Evolutionary conservation across 164 flowering plant genomes (phyloP).

Genomic region (Macadamia tetraphylla): DNA sequence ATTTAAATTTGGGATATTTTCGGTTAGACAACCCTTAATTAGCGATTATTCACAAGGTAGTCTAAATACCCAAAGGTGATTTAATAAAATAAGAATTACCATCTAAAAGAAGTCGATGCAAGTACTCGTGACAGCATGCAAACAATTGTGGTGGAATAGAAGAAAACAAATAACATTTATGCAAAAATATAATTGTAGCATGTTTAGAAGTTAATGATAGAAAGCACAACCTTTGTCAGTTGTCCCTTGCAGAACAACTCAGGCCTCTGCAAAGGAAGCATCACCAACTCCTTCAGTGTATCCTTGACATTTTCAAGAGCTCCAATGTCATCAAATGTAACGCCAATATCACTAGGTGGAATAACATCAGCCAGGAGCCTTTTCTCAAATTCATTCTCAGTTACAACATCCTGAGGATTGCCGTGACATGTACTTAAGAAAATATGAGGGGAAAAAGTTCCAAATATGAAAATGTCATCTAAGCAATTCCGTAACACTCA

Average conservation of each 20-base stretch:
- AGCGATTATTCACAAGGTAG: no score
- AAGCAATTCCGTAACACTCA: no score
- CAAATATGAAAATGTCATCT: no score
- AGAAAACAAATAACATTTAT: neutral
- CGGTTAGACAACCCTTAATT: no score
- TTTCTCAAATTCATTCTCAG: conserved; percentile 93
- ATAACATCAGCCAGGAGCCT: conserved; percentile 83
- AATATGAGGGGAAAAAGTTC: neutral
- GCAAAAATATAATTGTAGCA: neutral
- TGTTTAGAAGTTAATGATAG: neutral
- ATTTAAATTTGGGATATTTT: no score
- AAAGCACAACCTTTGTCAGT: conserved; percentile 57
- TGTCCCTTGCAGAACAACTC: conserved; percentile 91
- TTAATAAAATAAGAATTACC: no score
- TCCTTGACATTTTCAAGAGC: conserved; percentile 89
- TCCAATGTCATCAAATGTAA: conserved; percentile 88
- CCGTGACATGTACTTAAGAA: conserved; percentile 1
- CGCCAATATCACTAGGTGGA: conserved; percentile 86
- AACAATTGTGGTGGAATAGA: neutral
- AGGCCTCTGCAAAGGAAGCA: conserved; percentile 91
- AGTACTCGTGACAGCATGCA: neutral
- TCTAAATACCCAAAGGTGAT: no score
- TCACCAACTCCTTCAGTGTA: conserved; percentile 83
- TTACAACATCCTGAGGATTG: conserved; percentile 62
- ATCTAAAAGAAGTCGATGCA: neutral